Percentiles rank a stretch among this genome's conserved stretches.
These are phyloP conservation scores for Lentinula boryana DNA, from an alignment of 768 basidiomycete genomes.

Conservation along the genomic window DNA sequence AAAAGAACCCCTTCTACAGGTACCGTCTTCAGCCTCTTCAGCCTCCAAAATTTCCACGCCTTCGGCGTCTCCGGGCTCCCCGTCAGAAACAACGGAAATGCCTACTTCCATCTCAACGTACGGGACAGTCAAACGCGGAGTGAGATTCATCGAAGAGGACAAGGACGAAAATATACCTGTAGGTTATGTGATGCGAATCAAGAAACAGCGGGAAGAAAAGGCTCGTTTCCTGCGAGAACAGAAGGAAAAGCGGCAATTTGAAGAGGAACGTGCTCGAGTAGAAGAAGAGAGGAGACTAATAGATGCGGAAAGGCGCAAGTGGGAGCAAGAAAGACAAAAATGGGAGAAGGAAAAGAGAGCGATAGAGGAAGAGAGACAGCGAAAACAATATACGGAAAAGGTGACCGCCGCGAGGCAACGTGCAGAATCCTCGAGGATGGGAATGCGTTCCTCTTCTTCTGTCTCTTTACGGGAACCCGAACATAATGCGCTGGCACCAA, in stretches of 20 bases:
- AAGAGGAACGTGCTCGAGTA: constrained; percentile 34
- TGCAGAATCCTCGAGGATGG: constrained; percentile 40
- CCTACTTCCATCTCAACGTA: background rate
- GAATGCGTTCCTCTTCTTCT: constrained; percentile 25
- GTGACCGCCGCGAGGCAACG: constrained; percentile 54
- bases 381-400: constrained; percentile 49
- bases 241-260: constrained; percentile 44
- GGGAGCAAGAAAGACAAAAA: constrained; percentile 39
- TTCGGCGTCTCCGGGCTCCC: constrained; percentile 7
- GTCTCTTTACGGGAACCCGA: constrained; percentile 33
- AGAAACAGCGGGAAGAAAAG: constrained; percentile 70
- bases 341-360: constrained; percentile 49
- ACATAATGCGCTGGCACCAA: constrained; percentile 32
- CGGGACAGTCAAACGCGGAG: constrained; percentile 41
- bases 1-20: constrained; percentile 7
- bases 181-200: constrained; percentile 62
- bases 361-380: constrained; percentile 50
- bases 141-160: constrained; percentile 60
- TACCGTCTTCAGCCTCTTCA: constrained; percentile 5
- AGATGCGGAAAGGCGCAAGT: constrained; percentile 34
- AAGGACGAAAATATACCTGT: constrained; percentile 67
- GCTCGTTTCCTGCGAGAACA: constrained; percentile 59
- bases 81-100: background rate
- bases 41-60: constrained; percentile 4
- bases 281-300: constrained; percentile 40